Percentiles rank a stretch among this genome's conserved stretches.
Conservation (phyloP, 2,329 filamentous ascomycete species). For the Cordyceps cateniannulata region DNA sequence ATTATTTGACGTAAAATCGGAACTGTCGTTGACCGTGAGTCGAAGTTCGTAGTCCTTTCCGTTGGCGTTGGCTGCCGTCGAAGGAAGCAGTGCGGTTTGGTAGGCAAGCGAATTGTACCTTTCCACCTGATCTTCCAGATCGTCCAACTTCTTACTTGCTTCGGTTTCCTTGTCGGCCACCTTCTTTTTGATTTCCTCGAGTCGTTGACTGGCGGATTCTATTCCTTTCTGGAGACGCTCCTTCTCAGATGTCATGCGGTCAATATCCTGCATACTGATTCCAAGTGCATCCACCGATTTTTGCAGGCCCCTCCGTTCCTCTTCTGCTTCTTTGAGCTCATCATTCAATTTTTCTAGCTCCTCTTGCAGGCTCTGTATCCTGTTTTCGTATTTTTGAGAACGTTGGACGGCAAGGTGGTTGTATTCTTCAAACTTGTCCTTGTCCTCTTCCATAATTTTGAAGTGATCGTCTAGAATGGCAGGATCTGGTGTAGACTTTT, state of each 20-base stretch:
- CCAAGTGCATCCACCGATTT: slow-evolving; percentile 85
- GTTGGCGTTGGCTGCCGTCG: slow-evolving; percentile 77
- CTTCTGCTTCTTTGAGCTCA: slow-evolving; percentile 73
- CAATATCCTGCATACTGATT: slow-evolving; percentile 96
- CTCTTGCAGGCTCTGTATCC: slow-evolving; percentile 75
- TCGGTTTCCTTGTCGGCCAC: slow-evolving; percentile 85
- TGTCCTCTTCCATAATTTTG: slow-evolving; percentile 91
- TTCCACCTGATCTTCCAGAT: slow-evolving; percentile 84
- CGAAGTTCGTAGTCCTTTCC: slow-evolving; percentile 79
- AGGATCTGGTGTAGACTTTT: slow-evolving; percentile 79
- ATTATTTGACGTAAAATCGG: slow-evolving; percentile 66
- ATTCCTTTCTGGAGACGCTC: slow-evolving; percentile 88
- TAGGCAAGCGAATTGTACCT: slow-evolving; percentile 92
- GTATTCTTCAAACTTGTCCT: slow-evolving; percentile 91
- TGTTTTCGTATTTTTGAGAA: slow-evolving; percentile 79
- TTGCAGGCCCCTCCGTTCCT: slow-evolving; percentile 74
- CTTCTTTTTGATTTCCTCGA: slow-evolving; percentile 80
- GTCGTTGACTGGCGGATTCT: slow-evolving; percentile 64
- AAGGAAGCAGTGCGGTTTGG: slow-evolving; percentile 83
- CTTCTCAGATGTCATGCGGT: slow-evolving; percentile 94
- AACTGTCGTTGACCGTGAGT: slow-evolving; percentile 70
- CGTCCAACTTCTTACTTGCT: slow-evolving; percentile 77
- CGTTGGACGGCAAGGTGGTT: slow-evolving; percentile 78
- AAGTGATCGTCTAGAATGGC: slow-evolving; percentile 82
- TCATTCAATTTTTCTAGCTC: slow-evolving; percentile 73